These are phyloP conservation scores for Colletotrichum sidae DNA, from an alignment of 2,329 filamentous ascomycete species.

Conservation along the genomic window DNA sequence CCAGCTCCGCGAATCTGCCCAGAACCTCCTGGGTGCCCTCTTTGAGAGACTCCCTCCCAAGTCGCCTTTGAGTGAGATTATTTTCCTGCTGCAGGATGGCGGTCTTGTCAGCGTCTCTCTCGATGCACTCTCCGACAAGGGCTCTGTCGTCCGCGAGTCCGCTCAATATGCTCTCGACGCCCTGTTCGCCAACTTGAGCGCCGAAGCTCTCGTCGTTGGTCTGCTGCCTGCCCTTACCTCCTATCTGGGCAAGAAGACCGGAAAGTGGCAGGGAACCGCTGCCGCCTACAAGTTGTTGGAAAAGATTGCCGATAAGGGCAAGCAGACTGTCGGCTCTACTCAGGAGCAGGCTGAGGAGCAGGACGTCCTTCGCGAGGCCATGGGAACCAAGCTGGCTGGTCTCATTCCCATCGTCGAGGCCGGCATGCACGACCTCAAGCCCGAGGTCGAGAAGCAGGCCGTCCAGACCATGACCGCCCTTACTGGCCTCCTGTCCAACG, in stretches of 20 bases:
- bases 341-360: slow-evolving; percentile 89
- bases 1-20: slow-evolving; percentile 85
- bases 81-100: slow-evolving; percentile 85
- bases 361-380: slow-evolving; percentile 88
- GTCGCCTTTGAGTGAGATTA: slow-evolving; percentile 82
- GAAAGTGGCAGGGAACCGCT: slow-evolving; percentile 97
- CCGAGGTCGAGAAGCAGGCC: slow-evolving; percentile 89
- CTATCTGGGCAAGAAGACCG: slow-evolving; percentile 85
- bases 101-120: slow-evolving; percentile 79
- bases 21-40: slow-evolving; percentile 93
- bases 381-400: slow-evolving; percentile 87
- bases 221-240: slow-evolving; percentile 80
- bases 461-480: slow-evolving; percentile 91
- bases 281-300: slow-evolving; percentile 87
- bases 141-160: slow-evolving; percentile 86
- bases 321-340: slow-evolving; percentile 81
- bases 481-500: slow-evolving; percentile 91
- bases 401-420: slow-evolving; percentile 92
- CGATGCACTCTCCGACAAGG: slow-evolving; percentile 91
- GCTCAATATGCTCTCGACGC: slow-evolving; percentile 95
- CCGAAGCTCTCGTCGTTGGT: slow-evolving; percentile 86
- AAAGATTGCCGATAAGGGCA: slow-evolving; percentile 94
- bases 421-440: slow-evolving; percentile 97
- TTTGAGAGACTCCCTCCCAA: slow-evolving; percentile 88
- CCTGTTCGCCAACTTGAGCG: slow-evolving; percentile 80